Percentiles rank a stretch among this genome's conserved stretches.
These are phyloP conservation scores for Emergomyces pasteurianus DNA, from an alignment of 2,329 filamentous ascomycete species.

Conservation along the genomic window DNA sequence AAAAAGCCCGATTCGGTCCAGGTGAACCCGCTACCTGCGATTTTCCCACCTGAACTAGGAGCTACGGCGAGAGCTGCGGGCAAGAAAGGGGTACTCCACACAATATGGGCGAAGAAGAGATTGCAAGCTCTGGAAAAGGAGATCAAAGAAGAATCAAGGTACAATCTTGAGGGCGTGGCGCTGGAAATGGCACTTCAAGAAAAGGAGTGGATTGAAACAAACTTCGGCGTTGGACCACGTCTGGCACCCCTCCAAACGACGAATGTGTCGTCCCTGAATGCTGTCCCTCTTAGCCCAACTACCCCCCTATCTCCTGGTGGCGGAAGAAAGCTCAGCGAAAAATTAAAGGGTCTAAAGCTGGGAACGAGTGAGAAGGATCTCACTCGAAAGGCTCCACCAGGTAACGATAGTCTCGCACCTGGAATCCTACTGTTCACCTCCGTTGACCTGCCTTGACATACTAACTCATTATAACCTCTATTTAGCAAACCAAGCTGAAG, in stretches of 20 bases:
- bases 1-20: conserved; percentile 39
- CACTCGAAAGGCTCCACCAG: conserved; percentile 35
- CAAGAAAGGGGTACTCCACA: conserved; percentile 73
- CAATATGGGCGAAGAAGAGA: conserved; percentile 78
- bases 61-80: conserved; percentile 54
- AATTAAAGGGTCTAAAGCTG: conserved; percentile 65
- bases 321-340: conserved; percentile 62
- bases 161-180: conserved; percentile 70
- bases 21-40: conserved; percentile 73
- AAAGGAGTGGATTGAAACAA: conserved; percentile 71
- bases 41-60: conserved; percentile 67
- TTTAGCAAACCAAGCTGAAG: conserved; percentile 22
- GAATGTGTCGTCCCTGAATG: conserved; percentile 22
- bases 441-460: not conserved
- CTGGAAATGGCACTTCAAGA: conserved; percentile 75
- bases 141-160: conserved; percentile 59
- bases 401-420: conserved; percentile 30
- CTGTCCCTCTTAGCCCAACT: conserved; percentile 30
- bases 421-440: not conserved
- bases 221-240: conserved; percentile 52
- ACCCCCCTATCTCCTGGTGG: conserved; percentile 52
- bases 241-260: conserved; percentile 22
- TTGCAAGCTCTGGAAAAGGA: conserved; percentile 63
- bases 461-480: not conserved
- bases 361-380: conserved; percentile 60